phyloP scores from a whole-genome alignment of 1,284 basidiomycete species.

The Trichosporon asahii region DNA sequence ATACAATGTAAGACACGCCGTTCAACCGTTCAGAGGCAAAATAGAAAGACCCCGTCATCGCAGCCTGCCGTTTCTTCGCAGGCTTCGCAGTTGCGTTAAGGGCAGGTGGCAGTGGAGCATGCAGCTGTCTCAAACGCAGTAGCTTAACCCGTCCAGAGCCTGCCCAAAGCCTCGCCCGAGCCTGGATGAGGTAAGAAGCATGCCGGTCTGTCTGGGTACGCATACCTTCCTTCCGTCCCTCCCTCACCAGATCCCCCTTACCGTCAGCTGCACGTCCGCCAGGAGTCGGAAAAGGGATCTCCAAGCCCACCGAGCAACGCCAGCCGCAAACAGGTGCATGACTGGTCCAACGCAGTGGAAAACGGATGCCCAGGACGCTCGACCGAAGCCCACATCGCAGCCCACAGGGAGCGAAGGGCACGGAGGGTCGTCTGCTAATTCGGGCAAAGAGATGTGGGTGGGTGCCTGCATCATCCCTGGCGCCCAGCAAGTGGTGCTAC shows the following conservation, averaged over 20 bases:
- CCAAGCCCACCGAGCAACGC: background rate
- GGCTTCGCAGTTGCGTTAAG: too few species aligned
- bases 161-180: too few species aligned
- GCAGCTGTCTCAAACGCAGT: background rate
- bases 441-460: background rate
- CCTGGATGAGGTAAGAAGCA: constrained; percentile 1
- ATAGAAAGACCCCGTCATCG: background rate
- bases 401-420: background rate
- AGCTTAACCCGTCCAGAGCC: background rate
- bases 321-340: background rate
- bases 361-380: background rate
- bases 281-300: background rate
- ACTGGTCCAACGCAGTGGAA: background rate
- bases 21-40: background rate
- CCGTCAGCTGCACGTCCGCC: background rate
- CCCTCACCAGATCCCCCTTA: background rate
- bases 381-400: background rate
- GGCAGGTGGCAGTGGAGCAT: background rate
- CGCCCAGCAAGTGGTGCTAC: background rate
- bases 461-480: background rate
- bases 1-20: background rate
- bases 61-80: background rate
- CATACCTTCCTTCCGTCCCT: background rate
- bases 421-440: background rate
- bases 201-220: background rate